These are phyloP conservation scores for Ustilago loliicola DNA, from an alignment of 1,284 basidiomycete species.

Conservation along the genomic window DNA sequence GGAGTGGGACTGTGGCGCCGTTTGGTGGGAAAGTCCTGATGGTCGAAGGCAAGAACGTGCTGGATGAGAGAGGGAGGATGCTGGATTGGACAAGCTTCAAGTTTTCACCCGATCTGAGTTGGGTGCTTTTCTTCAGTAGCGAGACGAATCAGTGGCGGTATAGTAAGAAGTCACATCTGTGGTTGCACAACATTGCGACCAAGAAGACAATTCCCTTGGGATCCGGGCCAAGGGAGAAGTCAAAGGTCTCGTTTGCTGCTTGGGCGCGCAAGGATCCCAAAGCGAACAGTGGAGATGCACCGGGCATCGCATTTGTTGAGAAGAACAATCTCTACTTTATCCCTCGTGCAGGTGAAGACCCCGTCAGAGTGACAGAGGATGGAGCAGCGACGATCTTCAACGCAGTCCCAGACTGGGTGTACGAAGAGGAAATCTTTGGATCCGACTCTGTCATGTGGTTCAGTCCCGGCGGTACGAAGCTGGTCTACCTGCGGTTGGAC, in stretches of 20 bases:
- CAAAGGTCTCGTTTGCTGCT: conserved; percentile 41
- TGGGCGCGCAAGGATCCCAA: conserved; percentile 39
- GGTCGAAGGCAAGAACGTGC: conserved; percentile 56
- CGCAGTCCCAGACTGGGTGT: conserved; percentile 87
- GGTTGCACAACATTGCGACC: conserved; percentile 79
- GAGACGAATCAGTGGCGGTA: conserved; percentile 85
- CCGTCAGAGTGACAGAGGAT: conserved; percentile 83
- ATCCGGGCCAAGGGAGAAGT: conserved; percentile 14
- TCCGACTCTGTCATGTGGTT: conserved; percentile 87
- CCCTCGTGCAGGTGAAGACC: conserved; percentile 49
- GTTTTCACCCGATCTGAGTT: conserved; percentile 56
- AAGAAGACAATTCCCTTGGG: conserved; percentile 77
- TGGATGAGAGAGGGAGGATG: conserved; percentile 40
- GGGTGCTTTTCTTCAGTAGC: conserved; percentile 57
- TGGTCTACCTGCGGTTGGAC: conserved; percentile 89
- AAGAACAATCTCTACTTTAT: conserved; percentile 59
- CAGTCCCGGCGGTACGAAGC: conserved; percentile 82
- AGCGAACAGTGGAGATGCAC: conserved; percentile 14
- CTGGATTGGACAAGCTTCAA: conserved; percentile 54
- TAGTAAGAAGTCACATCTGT: conserved; percentile 89
- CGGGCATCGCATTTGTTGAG: conserved; percentile 53
- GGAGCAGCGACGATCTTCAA: conserved; percentile 89
- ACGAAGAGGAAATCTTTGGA: conserved; percentile 76
- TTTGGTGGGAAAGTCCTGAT: conserved; percentile 56
- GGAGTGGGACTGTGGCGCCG: conserved; percentile 51